phyloP scores from a whole-genome alignment of 2,329 filamentous ascomycete genomes.

The Pestalotiopsis fici region DNA sequence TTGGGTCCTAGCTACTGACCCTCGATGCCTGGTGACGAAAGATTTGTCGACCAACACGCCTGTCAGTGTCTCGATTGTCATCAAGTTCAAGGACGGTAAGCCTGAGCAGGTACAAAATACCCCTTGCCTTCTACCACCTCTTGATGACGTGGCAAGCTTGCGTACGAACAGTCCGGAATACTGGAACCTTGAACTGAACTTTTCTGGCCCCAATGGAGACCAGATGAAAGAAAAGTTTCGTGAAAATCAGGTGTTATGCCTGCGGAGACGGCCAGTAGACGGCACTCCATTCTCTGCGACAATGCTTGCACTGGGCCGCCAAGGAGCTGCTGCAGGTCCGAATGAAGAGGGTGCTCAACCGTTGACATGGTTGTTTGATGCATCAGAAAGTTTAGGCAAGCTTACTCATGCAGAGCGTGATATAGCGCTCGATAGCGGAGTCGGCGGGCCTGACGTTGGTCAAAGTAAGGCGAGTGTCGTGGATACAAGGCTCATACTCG shows the following conservation, averaged over 20 bases:
- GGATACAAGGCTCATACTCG: slow-evolving; percentile 72
- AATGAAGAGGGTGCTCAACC: slow-evolving; percentile 38
- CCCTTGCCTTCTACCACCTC: slow-evolving; percentile 64
- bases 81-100: slow-evolving; percentile 51
- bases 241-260: slow-evolving; percentile 71
- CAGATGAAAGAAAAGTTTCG: slow-evolving; percentile 65
- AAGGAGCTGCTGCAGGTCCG: slow-evolving; percentile 30
- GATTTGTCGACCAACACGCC: slow-evolving; percentile 84
- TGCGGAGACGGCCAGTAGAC: slow-evolving; percentile 69
- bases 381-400: slow-evolving; percentile 50
- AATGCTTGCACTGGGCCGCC: slow-evolving; percentile 67
- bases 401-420: slow-evolving; percentile 68
- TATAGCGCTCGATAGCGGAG: slow-evolving; percentile 56
- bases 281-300: slow-evolving; percentile 74
- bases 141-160: slow-evolving; percentile 62
- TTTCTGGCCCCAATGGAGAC: slow-evolving; percentile 62
- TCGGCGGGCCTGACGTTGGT: slow-evolving; percentile 48
- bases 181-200: slow-evolving; percentile 82
- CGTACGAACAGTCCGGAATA: slow-evolving; percentile 64
- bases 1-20: slow-evolving; percentile 92
- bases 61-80: slow-evolving; percentile 69
- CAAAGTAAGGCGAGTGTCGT: slow-evolving; percentile 49
- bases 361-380: slow-evolving; percentile 74
- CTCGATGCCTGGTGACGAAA: slow-evolving; percentile 83
- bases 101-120: slow-evolving; percentile 45